phyloP scores from a whole-genome alignment of 2,329 filamentous ascomycete genomes.

The Xenosphaeropsis pyriputrescens region DNA sequence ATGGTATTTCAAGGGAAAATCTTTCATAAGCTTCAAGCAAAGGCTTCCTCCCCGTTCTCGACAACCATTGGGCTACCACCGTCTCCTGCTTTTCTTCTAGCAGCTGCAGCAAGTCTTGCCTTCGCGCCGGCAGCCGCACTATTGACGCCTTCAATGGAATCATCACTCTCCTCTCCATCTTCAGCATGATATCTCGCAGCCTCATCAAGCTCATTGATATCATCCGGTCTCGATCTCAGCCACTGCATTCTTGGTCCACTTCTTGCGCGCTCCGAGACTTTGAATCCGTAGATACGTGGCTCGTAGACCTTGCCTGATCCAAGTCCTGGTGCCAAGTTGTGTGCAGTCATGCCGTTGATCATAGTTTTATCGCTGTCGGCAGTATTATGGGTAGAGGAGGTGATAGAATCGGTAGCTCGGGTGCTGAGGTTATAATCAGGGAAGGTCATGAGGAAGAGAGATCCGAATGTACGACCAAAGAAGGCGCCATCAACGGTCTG shows the following conservation, averaged over 20 bases:
- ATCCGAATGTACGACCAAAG: constrained; percentile 94
- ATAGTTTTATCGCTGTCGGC: constrained; percentile 29
- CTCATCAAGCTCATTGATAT: constrained; percentile 78
- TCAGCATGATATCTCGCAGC: constrained; percentile 36
- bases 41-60: constrained; percentile 10
- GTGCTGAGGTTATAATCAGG: constrained; percentile 84
- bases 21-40: neutral
- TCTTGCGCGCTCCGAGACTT: constrained; percentile 77
- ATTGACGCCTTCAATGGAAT: constrained; percentile 25
- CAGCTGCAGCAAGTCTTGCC: constrained; percentile 1
- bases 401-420: constrained; percentile 46
- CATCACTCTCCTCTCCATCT: constrained; percentile 40
- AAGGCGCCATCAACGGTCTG: constrained; percentile 96
- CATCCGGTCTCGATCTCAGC: constrained; percentile 70
- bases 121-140: constrained; percentile 6
- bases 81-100: constrained; percentile 5
- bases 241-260: constrained; percentile 95
- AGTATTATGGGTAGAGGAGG: constrained; percentile 17
- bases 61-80: constrained; percentile 18
- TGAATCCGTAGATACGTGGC: constrained; percentile 91
- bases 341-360: constrained; percentile 76
- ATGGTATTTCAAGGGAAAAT: no score
- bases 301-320: constrained; percentile 79
- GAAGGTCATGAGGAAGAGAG: constrained; percentile 96
- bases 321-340: constrained; percentile 80